Conservation (phyloP, 2,329 filamentous ascomycete species). For the Botrytis galanthina region DNA sequence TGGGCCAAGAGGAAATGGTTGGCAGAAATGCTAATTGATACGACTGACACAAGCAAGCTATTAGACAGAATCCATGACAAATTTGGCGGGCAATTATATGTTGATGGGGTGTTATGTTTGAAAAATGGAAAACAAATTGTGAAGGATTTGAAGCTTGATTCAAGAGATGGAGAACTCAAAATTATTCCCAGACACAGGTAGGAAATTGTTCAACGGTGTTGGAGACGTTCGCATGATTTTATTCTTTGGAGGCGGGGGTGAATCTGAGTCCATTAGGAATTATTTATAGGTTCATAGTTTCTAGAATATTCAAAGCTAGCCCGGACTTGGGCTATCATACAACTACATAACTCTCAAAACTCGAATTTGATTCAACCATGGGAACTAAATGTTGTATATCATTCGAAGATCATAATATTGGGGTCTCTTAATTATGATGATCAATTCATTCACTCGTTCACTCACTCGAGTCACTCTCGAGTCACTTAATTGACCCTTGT, state of each 20-base stretch:
- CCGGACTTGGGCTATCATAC: background rate
- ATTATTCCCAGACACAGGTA: constrained; percentile 25
- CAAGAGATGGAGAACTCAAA: constrained; percentile 34
- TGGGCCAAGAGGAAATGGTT: constrained; percentile 38
- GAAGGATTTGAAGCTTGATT: constrained; percentile 25
- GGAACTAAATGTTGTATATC: background rate
- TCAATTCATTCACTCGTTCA: background rate
- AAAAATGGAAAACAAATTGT: constrained; percentile 23
- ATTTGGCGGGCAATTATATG: constrained; percentile 32
- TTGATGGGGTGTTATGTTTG: constrained; percentile 31
- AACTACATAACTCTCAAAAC: background rate
- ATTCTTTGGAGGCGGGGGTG: background rate
- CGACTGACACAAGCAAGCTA: constrained; percentile 29
- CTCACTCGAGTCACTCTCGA: background rate
- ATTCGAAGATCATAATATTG: background rate
- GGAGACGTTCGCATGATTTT: background rate
- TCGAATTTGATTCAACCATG: background rate
- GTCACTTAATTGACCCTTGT: background rate
- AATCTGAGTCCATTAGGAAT: background rate
- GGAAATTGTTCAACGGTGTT: background rate
- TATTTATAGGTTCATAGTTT: background rate
- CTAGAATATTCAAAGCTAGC: background rate
- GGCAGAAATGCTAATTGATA: constrained; percentile 35
- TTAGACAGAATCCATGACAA: constrained; percentile 27
- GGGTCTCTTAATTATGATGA: background rate